These are phyloP conservation scores for Patellifolia procumbens DNA, from an alignment of 179 eudicot species.

Conservation along the genomic window DNA sequence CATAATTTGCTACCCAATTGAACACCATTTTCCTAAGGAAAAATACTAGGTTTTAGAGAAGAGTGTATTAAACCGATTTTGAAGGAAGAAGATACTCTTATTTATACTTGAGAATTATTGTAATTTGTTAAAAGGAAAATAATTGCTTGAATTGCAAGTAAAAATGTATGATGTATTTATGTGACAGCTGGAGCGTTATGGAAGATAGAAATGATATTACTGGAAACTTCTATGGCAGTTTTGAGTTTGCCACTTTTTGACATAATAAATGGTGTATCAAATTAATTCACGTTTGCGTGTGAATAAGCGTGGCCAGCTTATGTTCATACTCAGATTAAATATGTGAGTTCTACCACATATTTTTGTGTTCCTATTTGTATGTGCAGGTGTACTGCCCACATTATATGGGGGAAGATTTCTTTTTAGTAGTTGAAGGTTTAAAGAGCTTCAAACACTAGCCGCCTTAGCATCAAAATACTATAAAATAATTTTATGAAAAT, in stretches of 20 bases:
- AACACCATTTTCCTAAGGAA: conserved; percentile 15
- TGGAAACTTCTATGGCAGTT: neutral
- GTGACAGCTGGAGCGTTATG: neutral
- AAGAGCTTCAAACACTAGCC: neutral
- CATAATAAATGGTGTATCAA: neutral
- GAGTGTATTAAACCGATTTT: conserved; percentile 23
- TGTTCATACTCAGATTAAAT: neutral
- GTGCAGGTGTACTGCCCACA: neutral
- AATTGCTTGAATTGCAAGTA: conserved; percentile 7
- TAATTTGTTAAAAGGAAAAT: neutral
- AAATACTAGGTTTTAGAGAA: neutral
- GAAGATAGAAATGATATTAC: neutral
- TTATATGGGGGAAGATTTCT: neutral
- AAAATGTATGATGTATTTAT: neutral
- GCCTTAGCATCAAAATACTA: neutral
- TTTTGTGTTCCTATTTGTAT: neutral
- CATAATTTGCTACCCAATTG: conserved; percentile 17
- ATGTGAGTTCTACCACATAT: neutral
- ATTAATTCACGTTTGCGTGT: conserved; percentile 13
- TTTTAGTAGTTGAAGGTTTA: neutral
- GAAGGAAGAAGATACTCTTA: neutral
- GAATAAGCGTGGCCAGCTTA: neutral
- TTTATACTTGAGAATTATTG: conserved; percentile 17
- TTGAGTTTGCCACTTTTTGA: no score
- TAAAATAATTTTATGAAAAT: neutral